Base-by-base conservation (phyloP, 306 rosid genomes). In the Fragaria vesca region DNA sequence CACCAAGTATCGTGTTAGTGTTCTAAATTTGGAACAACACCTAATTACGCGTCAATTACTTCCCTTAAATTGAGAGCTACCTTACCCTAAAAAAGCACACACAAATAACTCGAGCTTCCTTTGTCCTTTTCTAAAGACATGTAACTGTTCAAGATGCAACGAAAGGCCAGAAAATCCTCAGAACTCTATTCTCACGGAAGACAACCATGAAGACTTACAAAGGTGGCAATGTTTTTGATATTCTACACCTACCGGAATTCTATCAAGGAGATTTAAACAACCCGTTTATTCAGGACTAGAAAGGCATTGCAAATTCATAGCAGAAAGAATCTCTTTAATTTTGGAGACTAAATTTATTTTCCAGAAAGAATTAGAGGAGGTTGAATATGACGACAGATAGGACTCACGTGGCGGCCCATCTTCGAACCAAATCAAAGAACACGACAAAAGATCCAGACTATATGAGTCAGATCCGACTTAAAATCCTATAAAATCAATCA, bases 371-470 rank as follows among this genome's bases (percentile, higher is more conserved):
- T 11, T 8, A 40, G 9, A 32, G 12, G 12, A n/a, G 13, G 40
- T 4, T 36, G 28, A 15, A 28, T 26, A 42, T 43, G n/a, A 74
- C 57, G 78, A 74, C 57, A 55, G 3, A 66, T 16, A 16, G 69
- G 61, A 13, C 21, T 60, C 46, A 75, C 4, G 30, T 60, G 71
- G 52, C 17, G 42, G 68, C 18, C n/a, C 34, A 52, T 28, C 30
- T 17, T 26, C 38, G 69, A 4, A 73, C 26, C 20, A 61, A 17
- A 45, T 5, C 58, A 10, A 62, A 62, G 0, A 61, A 28, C n/a
- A 16, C 34, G 61, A 62, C 61, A 75, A 62, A 45, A 46, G 34
- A 62, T 42, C 57, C 71, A 42, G 77, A 34, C 38, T 38, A 17
- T 3, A 46, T 46, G 51, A 46, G 51, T 55, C 62, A 26, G 66